Percentiles rank a stretch among this genome's conserved stretches.
These are phyloP conservation scores for Acer campestre DNA, from an alignment of 345 rosid genomes.

Conservation along the genomic window DNA sequence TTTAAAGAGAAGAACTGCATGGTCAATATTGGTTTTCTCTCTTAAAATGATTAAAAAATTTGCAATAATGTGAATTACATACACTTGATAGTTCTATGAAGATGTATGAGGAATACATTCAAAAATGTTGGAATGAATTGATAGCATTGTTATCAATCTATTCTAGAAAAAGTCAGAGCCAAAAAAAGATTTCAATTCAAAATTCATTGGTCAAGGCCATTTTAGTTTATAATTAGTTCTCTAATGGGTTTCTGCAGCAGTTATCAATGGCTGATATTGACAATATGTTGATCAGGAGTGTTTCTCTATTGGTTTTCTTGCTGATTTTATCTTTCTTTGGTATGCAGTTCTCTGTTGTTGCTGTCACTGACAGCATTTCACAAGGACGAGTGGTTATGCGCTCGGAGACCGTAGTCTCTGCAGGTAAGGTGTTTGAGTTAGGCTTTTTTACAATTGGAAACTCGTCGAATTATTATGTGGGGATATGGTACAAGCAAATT, in stretches of 20 bases:
- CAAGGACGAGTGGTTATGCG: not conserved
- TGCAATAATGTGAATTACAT: not conserved
- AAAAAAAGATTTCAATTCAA: too few relatives aligned
- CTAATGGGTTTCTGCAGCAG: too few relatives aligned
- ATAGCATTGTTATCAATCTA: too few relatives aligned
- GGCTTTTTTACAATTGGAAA: conserved; percentile 31
- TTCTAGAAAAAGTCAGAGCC: too few relatives aligned
- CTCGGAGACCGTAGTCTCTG: conserved; percentile 5
- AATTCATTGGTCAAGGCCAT: too few relatives aligned
- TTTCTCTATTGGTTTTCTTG: not conserved
- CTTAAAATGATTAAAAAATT: too few relatives aligned
- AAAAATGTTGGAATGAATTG: too few relatives aligned
- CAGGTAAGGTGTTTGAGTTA: conserved; percentile 25
- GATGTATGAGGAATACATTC: not conserved
- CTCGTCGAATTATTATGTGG: conserved; percentile 39
- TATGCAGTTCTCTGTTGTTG: not conserved
- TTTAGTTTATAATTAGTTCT: too few relatives aligned
- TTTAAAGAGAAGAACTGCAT: not conserved
- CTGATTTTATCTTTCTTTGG: not conserved
- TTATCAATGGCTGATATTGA: too few relatives aligned
- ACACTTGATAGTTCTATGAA: not conserved
- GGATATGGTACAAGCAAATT: conserved; percentile 46
- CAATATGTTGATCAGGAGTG: not conserved
- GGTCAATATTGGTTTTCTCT: not conserved
- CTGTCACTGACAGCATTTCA: not conserved